phyloP scores from a whole-genome alignment of 2,329 filamentous ascomycete genomes.

The Fusarium xylarioides region DNA sequence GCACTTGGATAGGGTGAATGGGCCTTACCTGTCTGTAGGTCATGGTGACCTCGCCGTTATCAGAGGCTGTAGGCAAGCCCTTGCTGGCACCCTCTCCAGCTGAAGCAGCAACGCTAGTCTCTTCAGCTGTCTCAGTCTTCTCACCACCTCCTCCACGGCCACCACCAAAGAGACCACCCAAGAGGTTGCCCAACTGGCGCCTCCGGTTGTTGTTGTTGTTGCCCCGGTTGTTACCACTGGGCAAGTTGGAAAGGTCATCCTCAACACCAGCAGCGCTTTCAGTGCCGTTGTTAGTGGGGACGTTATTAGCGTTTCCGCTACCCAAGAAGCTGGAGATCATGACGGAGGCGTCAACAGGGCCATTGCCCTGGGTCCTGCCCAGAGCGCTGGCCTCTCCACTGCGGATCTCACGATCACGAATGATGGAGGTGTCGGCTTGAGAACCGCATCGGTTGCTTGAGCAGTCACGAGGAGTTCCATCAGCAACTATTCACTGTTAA shows the following conservation, averaged over 20 bases:
- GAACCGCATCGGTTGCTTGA: constrained; percentile 68
- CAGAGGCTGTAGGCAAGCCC: constrained; percentile 68
- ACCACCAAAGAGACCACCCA: constrained; percentile 40
- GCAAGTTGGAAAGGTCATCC: constrained; percentile 50
- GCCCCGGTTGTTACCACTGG: neutral
- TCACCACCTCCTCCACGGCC: constrained; percentile 33
- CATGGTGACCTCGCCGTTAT: constrained; percentile 69
- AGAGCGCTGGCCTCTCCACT: constrained; percentile 63
- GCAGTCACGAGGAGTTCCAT: constrained; percentile 75
- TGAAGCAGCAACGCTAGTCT: constrained; percentile 60
- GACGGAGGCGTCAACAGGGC: constrained; percentile 64
- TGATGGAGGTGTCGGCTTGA: constrained; percentile 77
- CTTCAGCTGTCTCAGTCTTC: constrained; percentile 48
- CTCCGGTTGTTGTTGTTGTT: constrained; percentile 24
- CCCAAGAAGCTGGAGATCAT: constrained; percentile 71
- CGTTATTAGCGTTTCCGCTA: neutral
- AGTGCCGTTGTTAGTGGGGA: constrained; percentile 9
- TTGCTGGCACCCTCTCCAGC: constrained; percentile 61
- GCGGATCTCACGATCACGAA: constrained; percentile 67
- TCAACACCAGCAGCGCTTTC: constrained; percentile 51
- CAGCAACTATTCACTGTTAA: constrained; percentile 57
- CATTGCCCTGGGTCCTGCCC: constrained; percentile 69
- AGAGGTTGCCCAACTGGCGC: constrained; percentile 39
- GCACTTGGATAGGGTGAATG: accelerated
- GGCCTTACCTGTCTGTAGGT: constrained; percentile 62